Percentiles rank a stretch among this genome's conserved stretches.
Evolutionary conservation across 768 basidiomycete species (phyloP).

Genomic region (Tricholoma saponaceum): DNA sequence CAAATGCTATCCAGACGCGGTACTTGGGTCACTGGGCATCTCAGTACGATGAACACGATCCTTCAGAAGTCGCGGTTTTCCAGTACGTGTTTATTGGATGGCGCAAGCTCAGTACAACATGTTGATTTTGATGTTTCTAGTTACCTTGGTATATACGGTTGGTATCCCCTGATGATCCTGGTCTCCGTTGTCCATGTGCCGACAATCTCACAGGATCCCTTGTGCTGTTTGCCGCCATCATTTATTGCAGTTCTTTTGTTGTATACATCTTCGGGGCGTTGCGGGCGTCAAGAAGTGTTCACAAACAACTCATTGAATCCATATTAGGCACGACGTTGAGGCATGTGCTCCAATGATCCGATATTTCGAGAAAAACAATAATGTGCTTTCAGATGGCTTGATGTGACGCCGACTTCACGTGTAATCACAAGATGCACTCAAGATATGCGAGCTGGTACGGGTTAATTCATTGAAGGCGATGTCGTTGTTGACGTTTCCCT

Average conservation of each 20-base stretch:
- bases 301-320: conserved; percentile 45
- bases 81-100: conserved; percentile 26
- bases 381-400: conserved; percentile 38
- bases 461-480: conserved; percentile 9
- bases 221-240: conserved; percentile 23
- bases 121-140: conserved; percentile 22
- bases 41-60: conserved; percentile 31
- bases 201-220: conserved; percentile 20
- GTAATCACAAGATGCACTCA: conserved; percentile 65
- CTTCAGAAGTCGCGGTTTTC: conserved; percentile 28
- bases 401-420: conserved; percentile 43
- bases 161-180: neutral
- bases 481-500: conserved; percentile 21
- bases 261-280: conserved; percentile 45
- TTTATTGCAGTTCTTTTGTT: conserved; percentile 30
- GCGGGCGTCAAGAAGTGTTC: conserved; percentile 52
- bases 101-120: neutral
- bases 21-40: conserved; percentile 44
- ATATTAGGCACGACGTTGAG: conserved; percentile 58
- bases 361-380: neutral
- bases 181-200: neutral
- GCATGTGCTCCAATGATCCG: conserved; percentile 23
- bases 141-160: conserved; percentile 43
- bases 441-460: conserved; percentile 46
- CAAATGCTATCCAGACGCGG: conserved; percentile 33